Conservation (phyloP, 495 filamentous ascomycete species). For the Penicillium crystallinum region DNA sequence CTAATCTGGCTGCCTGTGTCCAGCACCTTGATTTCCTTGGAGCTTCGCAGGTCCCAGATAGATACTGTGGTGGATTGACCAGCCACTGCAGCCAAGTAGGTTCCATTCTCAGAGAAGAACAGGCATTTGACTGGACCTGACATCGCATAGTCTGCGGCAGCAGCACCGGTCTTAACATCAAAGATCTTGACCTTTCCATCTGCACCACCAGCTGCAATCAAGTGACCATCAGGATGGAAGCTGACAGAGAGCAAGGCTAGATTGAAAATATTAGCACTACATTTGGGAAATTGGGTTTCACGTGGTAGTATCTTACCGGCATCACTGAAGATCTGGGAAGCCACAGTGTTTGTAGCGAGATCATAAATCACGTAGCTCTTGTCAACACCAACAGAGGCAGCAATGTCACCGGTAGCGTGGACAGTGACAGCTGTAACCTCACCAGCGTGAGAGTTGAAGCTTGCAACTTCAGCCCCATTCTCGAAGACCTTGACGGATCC, state of each 20-base stretch:
- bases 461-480: constrained; percentile 55
- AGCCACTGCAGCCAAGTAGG: constrained; percentile 77
- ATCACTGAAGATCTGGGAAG: constrained; percentile 75
- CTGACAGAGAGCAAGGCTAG: constrained; percentile 69
- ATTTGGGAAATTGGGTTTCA: background rate
- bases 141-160: constrained; percentile 65
- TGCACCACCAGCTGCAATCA: constrained; percentile 76
- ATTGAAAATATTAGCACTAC: constrained; percentile 8
- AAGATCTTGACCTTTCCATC: constrained; percentile 80
- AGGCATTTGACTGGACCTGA: constrained; percentile 64
- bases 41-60: constrained; percentile 88
- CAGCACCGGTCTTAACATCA: constrained; percentile 66
- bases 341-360: constrained; percentile 55
- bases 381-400: constrained; percentile 84
- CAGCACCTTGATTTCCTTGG: constrained; percentile 67
- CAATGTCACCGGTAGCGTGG: constrained; percentile 78
- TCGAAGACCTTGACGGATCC: constrained; percentile 79
- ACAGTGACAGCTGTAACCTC: constrained; percentile 68
- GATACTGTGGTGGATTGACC: constrained; percentile 69
- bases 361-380: constrained; percentile 95
- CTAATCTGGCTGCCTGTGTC: constrained; percentile 73
- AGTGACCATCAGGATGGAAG: constrained; percentile 94
- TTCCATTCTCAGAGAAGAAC: constrained; percentile 95
- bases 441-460: constrained; percentile 74
- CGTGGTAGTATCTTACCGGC: constrained; percentile 55